phyloP scores from a whole-genome alignment of 208 protist species.

The Crithidia bombi region DNA sequence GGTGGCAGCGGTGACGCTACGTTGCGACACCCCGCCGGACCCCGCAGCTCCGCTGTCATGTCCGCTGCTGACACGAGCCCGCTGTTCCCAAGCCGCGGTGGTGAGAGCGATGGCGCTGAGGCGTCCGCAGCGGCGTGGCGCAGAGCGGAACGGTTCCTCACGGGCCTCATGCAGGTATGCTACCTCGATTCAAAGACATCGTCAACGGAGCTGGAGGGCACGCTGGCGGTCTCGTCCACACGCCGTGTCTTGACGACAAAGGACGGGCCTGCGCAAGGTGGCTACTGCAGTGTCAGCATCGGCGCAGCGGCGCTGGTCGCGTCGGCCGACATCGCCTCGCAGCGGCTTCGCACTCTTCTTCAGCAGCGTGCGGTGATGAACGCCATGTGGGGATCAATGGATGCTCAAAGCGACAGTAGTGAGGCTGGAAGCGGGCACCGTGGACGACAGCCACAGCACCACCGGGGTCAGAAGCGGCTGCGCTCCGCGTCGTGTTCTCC shows the following conservation, averaged over 20 bases:
- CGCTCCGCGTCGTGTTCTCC: neutral
- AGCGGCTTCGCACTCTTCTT: conserved; percentile 22
- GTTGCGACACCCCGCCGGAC: conserved; percentile 35
- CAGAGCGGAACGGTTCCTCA: conserved; percentile 54
- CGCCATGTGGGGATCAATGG: conserved; percentile 32
- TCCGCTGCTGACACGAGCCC: neutral
- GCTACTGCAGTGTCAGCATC: conserved; percentile 1
- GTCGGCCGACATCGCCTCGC: conserved; percentile 26
- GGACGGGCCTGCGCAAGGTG: neutral
- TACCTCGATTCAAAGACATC: conserved; percentile 54
- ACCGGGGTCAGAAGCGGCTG: conserved; percentile 11
- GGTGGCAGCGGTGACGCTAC: conserved; percentile 35
- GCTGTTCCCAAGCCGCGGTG: neutral
- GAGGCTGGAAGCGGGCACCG: neutral
- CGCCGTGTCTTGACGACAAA: conserved; percentile 44
- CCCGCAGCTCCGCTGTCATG: conserved; percentile 24
- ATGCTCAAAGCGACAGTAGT: neutral
- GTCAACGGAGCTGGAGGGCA: conserved; percentile 69
- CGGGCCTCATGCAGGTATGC: conserved; percentile 50
- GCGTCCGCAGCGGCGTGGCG: conserved; percentile 31
- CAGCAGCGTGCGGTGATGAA: conserved; percentile 26
- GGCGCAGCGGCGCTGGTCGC: conserved; percentile 15
- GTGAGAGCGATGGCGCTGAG: conserved; percentile 17
- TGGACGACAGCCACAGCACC: neutral
- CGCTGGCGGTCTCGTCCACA: conserved; percentile 58